These are phyloP conservation scores for Zopfia rhizophila DNA, from an alignment of 2,329 filamentous ascomycete genomes.

Conservation along the genomic window DNA sequence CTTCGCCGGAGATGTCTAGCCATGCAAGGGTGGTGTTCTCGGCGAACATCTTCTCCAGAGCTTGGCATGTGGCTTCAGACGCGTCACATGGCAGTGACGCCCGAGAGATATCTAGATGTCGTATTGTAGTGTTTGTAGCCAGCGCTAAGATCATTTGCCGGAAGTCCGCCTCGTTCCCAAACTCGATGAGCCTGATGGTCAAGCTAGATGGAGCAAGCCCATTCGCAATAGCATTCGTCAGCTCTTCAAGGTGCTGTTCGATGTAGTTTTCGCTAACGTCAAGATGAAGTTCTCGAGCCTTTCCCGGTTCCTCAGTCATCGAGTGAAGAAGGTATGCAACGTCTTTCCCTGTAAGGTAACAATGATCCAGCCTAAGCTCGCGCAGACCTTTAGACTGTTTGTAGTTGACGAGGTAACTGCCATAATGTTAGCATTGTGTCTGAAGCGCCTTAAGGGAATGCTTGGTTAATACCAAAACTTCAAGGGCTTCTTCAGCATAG, in stretches of 20 bases:
- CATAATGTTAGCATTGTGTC: conserved; percentile 1
- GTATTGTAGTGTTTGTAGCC: conserved; percentile 70
- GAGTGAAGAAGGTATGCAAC: conserved; percentile 73
- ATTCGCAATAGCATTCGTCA: conserved; percentile 63
- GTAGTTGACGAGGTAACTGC: conserved; percentile 69
- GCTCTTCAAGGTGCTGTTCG: conserved; percentile 61
- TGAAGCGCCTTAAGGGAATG: background rate
- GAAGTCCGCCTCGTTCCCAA: conserved; percentile 72
- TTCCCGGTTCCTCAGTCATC: conserved; percentile 63
- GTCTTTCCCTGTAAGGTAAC: conserved; percentile 71
- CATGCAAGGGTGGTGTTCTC: conserved; percentile 74
- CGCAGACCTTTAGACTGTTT: conserved; percentile 68
- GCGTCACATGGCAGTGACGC: conserved; percentile 76
- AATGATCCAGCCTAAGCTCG: conserved; percentile 73
- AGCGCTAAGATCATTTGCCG: conserved; percentile 71
- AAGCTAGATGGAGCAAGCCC: conserved; percentile 70
- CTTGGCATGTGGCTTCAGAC: conserved; percentile 72
- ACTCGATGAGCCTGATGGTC: conserved; percentile 75
- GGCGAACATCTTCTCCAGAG: conserved; percentile 71
- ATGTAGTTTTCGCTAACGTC: conserved; percentile 73
- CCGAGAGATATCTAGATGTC: conserved; percentile 74
- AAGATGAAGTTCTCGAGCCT: conserved; percentile 69
- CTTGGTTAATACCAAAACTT: background rate
- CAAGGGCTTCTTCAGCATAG: background rate
- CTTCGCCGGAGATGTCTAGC: conserved; percentile 76